These are phyloP conservation scores for Rickenella mellea DNA, from an alignment of 768 basidiomycete genomes.

Conservation along the genomic window DNA sequence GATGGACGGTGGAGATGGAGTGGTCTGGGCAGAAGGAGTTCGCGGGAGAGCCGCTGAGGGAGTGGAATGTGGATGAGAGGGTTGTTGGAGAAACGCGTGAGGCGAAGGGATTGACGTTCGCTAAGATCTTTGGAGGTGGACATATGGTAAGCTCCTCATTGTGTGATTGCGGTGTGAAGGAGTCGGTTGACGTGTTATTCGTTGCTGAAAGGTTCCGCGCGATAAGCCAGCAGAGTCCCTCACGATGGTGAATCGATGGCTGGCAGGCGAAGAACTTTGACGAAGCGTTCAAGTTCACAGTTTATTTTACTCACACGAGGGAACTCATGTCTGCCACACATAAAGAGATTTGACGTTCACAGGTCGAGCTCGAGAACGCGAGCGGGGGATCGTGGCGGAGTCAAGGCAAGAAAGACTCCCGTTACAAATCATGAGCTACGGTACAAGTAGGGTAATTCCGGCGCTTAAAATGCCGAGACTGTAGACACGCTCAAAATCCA, in stretches of 20 bases:
- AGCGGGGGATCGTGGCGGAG: too few relatives aligned
- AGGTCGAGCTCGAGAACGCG: too few relatives aligned
- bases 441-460: too few relatives aligned
- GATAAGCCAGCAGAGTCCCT: slow-evolving; percentile 21
- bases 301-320: too few relatives aligned
- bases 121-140: slow-evolving; percentile 7
- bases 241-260: slow-evolving; percentile 23
- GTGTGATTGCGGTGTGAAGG: background rate
- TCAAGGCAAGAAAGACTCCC: too few relatives aligned
- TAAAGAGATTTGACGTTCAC: too few relatives aligned
- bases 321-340: too few relatives aligned
- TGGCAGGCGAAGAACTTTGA: slow-evolving; percentile 9
- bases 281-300: too few relatives aligned
- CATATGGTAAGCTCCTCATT: slow-evolving; percentile 10
- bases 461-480: too few relatives aligned
- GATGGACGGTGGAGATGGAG: slow-evolving; percentile 23
- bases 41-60: slow-evolving; percentile 14
- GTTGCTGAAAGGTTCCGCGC: slow-evolving; percentile 8
- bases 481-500: too few relatives aligned
- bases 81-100: slow-evolving; percentile 13
- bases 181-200: background rate
- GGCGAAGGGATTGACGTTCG: slow-evolving; percentile 4
- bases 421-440: too few relatives aligned
- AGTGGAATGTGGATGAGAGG: slow-evolving; percentile 27
- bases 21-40: slow-evolving; percentile 26